Evolutionary conservation across 2,329 filamentous ascomycete genomes (phyloP), one percentile per base, ranked within the genome.

Genomic region (Alternaria atra): DNA sequence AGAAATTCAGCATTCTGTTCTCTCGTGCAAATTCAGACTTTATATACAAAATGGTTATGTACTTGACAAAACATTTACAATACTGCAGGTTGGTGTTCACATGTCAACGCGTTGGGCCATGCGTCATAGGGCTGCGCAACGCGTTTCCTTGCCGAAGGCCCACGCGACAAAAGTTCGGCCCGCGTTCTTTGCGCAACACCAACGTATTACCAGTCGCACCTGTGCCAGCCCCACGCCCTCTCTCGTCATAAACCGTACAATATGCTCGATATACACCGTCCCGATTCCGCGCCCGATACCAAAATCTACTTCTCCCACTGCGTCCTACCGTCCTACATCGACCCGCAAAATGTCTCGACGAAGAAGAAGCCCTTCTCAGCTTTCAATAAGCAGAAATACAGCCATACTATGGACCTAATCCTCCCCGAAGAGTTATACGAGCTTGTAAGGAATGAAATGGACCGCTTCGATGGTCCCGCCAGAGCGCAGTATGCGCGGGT

Each of bases 291-390:
- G 25, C 69, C 76, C 44, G 71, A 79, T 39, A 82, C 87, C 55
- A 95, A 91, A 84, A 94, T 91, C 78, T 90, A 87, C 77, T 89
- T 92, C 65, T 91, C 90, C 1, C 87, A 91, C 71, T 88, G 88
- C 40, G 82, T 83, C 12, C 86, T 94, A 76, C 82, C 84, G 27
- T 82, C 84, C 30, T 90, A 92, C 79, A 82, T 94, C 44, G 88
- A 97, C 75, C 84, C 88, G 6, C 84, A 86, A 58, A 73, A 77
- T 65, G 64, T 75, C 3, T 74, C 75, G 0, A 83, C 82, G 6
- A 94, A 91, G 73, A 90, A 88, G 71, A 89, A 91, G 69, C 94
- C 93, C 3, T 97, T 94, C 84, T 85, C 87, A 1, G 84, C 87
- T 1, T 85, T 97, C 64, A 77, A 86, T 25, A 80, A 83, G 2